Base-by-base conservation (phyloP, 768 basidiomycete genomes). In the Boletus reticuloceps region DNA sequence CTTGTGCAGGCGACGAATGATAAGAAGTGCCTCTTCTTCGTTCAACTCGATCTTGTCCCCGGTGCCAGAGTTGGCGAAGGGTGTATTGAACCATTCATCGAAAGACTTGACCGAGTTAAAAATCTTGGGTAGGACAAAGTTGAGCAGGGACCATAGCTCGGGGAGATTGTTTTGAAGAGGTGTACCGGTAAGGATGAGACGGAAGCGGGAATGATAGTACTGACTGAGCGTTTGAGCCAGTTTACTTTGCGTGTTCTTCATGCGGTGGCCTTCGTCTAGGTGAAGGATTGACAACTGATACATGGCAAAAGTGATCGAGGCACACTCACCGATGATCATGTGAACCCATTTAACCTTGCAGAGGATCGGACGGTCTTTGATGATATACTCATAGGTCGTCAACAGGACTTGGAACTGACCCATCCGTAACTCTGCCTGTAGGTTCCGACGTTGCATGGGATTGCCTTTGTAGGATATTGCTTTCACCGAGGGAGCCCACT, bases 11-110 rank as follows among this genome's bases (percentile, higher is more conserved):
- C 97, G 95, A 52, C 95, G 88, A 68, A 99, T 97, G 67, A 99
- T 93, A 53, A 98, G 88, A 37, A 98, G 79, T 4, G 93, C 91
- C 77, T 99, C 97, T 89, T 98, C 97, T 89, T 99, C 97, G 75
- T 96, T 97, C 77, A 98, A 72, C 78, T 97, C 94, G 68, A 98
- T 96, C 82, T 96, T 97, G 75, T 99, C 97, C 10, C 90, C 89
- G 0, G 91, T 91, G 31, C 96, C 96, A n/a, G 94, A 93, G 72
- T 93, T 98, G 56, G 97, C 96, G 62, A 99, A 99, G 0, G 97
- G 97, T 2, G 96, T 97, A 76, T 98, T 98, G 81, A 98, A 99
- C 97, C 97, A 99, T 68, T 98, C 97, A 65, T 98, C 97, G 70
- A 99, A 98, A 20, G 94, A 96, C 71, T 98, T 96, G 57, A 97